Percentiles rank a stretch among this genome's conserved stretches.
Conservation (phyloP, 2,329 filamentous ascomycete genomes). For the Trichophyton rubrum region DNA sequence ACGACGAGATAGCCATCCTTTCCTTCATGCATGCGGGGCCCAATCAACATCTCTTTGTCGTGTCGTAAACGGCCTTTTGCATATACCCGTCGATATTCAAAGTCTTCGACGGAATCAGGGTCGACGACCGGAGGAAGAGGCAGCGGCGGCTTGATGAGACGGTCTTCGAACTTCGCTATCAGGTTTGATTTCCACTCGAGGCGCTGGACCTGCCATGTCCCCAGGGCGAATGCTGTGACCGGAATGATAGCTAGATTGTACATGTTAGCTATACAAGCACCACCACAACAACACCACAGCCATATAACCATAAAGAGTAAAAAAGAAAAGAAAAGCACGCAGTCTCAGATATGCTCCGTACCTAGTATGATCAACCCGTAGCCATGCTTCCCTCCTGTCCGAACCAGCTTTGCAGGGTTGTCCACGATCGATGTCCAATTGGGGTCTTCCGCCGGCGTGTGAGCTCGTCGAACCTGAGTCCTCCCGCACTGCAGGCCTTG, state of each 20-base stretch:
- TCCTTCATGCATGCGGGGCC: conserved; percentile 77
- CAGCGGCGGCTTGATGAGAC: conserved; percentile 70
- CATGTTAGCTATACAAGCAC: background rate
- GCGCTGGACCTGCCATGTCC: conserved; percentile 90
- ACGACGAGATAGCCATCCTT: conserved; percentile 84
- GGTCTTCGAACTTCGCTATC: conserved; percentile 83
- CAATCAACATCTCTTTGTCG: conserved; percentile 92
- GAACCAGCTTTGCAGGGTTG: conserved; percentile 68
- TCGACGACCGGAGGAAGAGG: conserved; percentile 77
- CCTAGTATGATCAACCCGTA: conserved; percentile 67
- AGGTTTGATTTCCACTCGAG: conserved; percentile 89
- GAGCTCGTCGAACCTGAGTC: conserved; percentile 30
- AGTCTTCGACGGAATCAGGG: conserved; percentile 67
- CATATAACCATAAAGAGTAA: conserved; percentile 8
- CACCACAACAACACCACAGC: background rate
- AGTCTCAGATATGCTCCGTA: conserved; percentile 21
- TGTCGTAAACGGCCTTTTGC: conserved; percentile 65
- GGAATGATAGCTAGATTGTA: conserved; percentile 58
- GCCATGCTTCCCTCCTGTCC: conserved; percentile 61
- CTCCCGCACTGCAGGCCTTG: conserved; percentile 27
- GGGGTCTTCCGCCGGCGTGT: conserved; percentile 55
- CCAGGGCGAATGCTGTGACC: conserved; percentile 75
- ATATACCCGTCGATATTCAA: conserved; percentile 78
- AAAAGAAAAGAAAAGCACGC: background rate
- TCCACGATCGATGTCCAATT: conserved; percentile 78